Base-by-base conservation (phyloP, 345 rosid genomes). In the Populus ilicifolia region DNA sequence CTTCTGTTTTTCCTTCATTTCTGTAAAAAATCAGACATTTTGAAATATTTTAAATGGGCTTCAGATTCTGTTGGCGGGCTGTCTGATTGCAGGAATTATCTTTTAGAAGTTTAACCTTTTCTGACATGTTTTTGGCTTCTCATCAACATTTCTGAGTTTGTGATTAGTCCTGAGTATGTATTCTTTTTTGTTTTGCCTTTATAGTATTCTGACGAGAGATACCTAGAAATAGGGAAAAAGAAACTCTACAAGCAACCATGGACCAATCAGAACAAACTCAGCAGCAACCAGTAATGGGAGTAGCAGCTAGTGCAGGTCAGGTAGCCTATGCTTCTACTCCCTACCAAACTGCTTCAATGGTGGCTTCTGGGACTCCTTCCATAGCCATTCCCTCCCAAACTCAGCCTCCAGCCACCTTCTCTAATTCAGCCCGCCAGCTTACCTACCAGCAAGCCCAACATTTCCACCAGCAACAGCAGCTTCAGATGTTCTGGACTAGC, bases 211-310 rank as follows among this genome's bases (percentile, higher is more conserved):
- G 64, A 79, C 81, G 78, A 74, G 72, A 77, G 66, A 68, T 80
- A 80, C 77, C 62, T 8, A 41, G 29, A 67, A 25, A 14, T 16
- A n/a, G 13, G 48, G 54, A 56, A 12, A 20, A 8, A 65, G 56
- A 62, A 30, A 62, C 17, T 71, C 64, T 52, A 64, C 14, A 64
- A 38, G 41, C 44, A 39, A 10, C 71, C 29, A 90, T 90, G 93
- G 91, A 90, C 79, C 93, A 88, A 74, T 73, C 86, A 17, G 89
- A 86, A 36, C 90, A 88, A 79, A 62, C 73, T 18, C 87, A 71
- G 41, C 85, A 80, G 2, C 89, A 82, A 83, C 80, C 84, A 50
- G 84, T 80, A 41, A 80, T 85, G 77, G 93, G 89, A 35, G 80
- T 81, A 35, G 83, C 83, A 73, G 81, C 86, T 70, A 84, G 89